Evolutionary conservation across 345 rosid species (phyloP).

Genomic region (rapeseed (Brassica napus)): Da-Ae NC_063435.1:2315501-2316000

Average conservation of each 20-base stretch:
- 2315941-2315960: slow-evolving; percentile 3
- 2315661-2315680: background rate
- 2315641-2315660: background rate
- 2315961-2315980: slow-evolving; percentile 15
- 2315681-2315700: slow-evolving; percentile 4
- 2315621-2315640: background rate
- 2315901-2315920: background rate
- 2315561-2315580: no score
- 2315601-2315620: background rate
- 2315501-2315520: no score
- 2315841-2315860: slow-evolving; percentile 16
- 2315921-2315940: slow-evolving; percentile 7
- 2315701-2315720: slow-evolving; percentile 15
- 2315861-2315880: slow-evolving; percentile 22
- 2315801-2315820: slow-evolving; percentile 18
- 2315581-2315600: no score
- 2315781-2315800: slow-evolving; percentile 29
- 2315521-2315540: no score
- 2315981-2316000: slow-evolving; percentile 17
- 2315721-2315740: background rate
- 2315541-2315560: no score
- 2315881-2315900: slow-evolving; percentile 13
- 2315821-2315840: background rate
- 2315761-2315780: background rate
- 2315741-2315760: slow-evolving; percentile 10